Evolutionary conservation across 2,329 filamentous ascomycete species (phyloP), one percentile per base, ranked within the genome.

Genomic region (Colletotrichum sp.): DNA sequence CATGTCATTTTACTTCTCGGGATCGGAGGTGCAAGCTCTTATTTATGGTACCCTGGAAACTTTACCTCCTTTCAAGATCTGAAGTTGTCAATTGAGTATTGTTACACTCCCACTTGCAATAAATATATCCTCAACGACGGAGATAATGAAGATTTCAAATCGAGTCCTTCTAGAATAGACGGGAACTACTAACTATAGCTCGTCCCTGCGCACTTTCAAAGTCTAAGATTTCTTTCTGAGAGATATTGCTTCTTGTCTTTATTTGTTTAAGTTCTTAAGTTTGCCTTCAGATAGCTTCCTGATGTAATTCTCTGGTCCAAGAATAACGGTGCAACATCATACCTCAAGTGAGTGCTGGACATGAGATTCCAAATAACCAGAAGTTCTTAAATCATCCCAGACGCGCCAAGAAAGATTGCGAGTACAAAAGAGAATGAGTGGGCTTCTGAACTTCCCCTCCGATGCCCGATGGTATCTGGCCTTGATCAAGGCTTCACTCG

Each of bases 101-200:
- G 15, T 8, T 16, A 0, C 1, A 44, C 39, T 44, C 39, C 39
- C 5, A 44, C 18, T 18, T 18, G 2, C 5, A 4, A 6, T 44
- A 0, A 9, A 44, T 3, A 18, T 44, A 44, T 1, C 18, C 39
- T 44, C 3, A 44, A 44, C 39, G 2, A 44, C 39, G 3, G 39
- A 44, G 0, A 3, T 16, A 10, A 1, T 0, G 39, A 44, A 10
- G 39, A 0, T n/a, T n/a, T 10, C 18, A 6, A 44, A 0, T 0
- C 2, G 2, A 44, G 5, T 18, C 3, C 16, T 44, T 6, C 18
- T 44, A 44, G 39, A 44, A 44, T n/a, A 44, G 39, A 44, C 39
- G 39, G 0, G 39, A 10, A 1, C 16, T 9, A 0, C 0, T n/a
- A 44, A 10, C 2, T 0, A 44, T 44, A 36, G 34, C 34, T 16